Evolutionary conservation across 2,329 filamentous ascomycete species (phyloP), one percentile per base, ranked within the genome.

Genomic region (Penicillium glabrum): DNA sequence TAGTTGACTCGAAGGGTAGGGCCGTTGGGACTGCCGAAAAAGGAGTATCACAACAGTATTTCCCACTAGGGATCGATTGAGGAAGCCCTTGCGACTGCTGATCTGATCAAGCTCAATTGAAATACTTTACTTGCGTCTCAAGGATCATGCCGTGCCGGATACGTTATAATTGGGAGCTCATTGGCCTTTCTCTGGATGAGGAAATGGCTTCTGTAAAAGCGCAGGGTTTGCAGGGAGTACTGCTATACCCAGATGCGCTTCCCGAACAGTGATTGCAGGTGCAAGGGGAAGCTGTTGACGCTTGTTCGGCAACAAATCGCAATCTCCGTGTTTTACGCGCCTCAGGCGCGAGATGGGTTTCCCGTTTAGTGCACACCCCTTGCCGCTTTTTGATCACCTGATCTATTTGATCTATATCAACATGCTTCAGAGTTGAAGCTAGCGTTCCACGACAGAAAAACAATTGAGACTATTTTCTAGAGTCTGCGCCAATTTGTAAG

Each of bases 321-420:
- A 57, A 53, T 59, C 59, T 54, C 58, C 60, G 48, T 60, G 43
- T 55, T 62, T 54, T 45, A 14, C 53, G 26, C 58, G 67, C 66
- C 69, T 69, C 57, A 72, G 69, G 67, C 68, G 53, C 35, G 35
- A 39, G 8, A 19, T 10, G 3, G n/a, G 3, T 37, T 19, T 39
- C 35, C 35, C 16, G 19, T 39, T 39, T 39, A 19, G 16, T 19
- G n/a, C 35, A n/a, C 9, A 39, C 9, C n/a, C n/a, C 35, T 39
- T 39, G 35, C 35, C 35, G 35, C 35, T 39, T 39, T 39, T 39
- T 11, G 1, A 11, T 33, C 31, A 33, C 31, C 5, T 33, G 31
- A 33, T 33, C 5, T 14, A 16, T 16, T 33, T 7, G 31, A 33
- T 33, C 31, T 33, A 33, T 33, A 33, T 31, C 29, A 31, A 31